phyloP scores from a whole-genome alignment of 2,329 filamentous ascomycete genomes.

The Fusarium algeriense region DNA sequence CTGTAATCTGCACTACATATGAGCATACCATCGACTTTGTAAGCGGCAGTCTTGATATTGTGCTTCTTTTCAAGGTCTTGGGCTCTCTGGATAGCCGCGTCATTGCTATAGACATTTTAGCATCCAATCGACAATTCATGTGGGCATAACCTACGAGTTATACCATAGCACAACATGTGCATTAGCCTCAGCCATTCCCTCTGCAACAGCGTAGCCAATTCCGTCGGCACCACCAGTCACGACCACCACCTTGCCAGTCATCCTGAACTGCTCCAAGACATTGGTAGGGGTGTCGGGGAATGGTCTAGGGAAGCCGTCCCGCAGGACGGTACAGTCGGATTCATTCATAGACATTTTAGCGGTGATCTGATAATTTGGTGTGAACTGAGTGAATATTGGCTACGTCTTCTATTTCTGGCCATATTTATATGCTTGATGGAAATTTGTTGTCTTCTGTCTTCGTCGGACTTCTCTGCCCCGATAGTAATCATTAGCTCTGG shows the following conservation, averaged over 20 bases:
- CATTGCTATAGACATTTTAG: background rate
- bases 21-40: background rate
- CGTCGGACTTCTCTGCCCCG: background rate
- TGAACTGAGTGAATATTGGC: background rate
- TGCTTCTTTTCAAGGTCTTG: background rate
- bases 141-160: background rate
- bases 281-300: slow-evolving; percentile 48
- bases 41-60: background rate
- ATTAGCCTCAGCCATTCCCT: slow-evolving; percentile 60
- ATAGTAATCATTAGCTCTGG: background rate
- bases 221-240: slow-evolving; percentile 60
- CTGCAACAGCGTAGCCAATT: slow-evolving; percentile 58
- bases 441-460: background rate
- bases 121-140: too few species aligned
- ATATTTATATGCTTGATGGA: background rate
- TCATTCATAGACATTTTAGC: slow-evolving; percentile 3
- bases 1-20: accelerated
- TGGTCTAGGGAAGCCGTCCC: slow-evolving; percentile 30
- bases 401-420: too few species aligned
- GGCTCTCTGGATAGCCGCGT: background rate
- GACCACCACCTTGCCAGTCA: slow-evolving; percentile 56
- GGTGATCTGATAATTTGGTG: background rate
- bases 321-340: background rate
- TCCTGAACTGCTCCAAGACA: slow-evolving; percentile 51
- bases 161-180: slow-evolving; percentile 54